A percentile compares a stretch with the other conserved stretches of the same genome.
phyloP scores from a whole-genome alignment of 78 protist species.

The Dictyostelium discoideum region dicty_2.7 NC_007090.3:4224001-4224500 shows the following conservation, averaged over 20 bases:
- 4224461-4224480: not conserved
- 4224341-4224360: not conserved
- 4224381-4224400: not conserved
- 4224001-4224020: slow-evolving; percentile 58
- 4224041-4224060: slow-evolving; percentile 19
- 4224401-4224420: not conserved
- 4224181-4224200: not conserved
- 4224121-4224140: not conserved
- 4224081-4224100: not conserved
- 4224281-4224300: not conserved
- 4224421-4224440: not conserved
- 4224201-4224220: not conserved
- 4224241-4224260: too few species aligned
- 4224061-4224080: slow-evolving; percentile 7
- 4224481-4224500: not conserved
- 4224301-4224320: not conserved
- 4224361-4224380: not conserved
- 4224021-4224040: slow-evolving; percentile 45
- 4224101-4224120: slow-evolving; percentile 3
- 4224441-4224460: not conserved
- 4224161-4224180: not conserved
- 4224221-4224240: too few species aligned
- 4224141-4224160: not conserved
- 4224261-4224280: not conserved
- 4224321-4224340: not conserved